Conservation (phyloP, 768 basidiomycete species). For the Crassisporium funariophilum region DNA sequence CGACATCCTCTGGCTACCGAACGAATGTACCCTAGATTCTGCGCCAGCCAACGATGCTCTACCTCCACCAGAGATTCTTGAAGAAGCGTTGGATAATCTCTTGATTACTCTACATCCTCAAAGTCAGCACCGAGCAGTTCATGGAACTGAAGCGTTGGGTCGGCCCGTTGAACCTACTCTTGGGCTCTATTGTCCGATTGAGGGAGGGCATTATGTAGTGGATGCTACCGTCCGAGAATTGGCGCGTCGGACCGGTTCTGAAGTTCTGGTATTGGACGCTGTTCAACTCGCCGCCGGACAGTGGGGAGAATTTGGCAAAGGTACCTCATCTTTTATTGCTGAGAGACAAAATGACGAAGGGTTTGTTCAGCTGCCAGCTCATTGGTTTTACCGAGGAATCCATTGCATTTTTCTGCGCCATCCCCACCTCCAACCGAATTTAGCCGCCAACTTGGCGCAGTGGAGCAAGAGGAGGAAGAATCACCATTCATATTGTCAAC, state of each 20-base stretch:
- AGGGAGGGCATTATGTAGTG: constrained; percentile 81
- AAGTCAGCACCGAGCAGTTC: constrained; percentile 73
- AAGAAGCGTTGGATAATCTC: constrained; percentile 75
- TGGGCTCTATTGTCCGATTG: constrained; percentile 85
- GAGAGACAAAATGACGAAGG: background rate
- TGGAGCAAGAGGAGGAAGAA: constrained; percentile 40
- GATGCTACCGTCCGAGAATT: constrained; percentile 79
- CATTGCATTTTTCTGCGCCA: constrained; percentile 63
- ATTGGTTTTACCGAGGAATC: constrained; percentile 71
- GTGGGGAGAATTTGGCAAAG: constrained; percentile 83
- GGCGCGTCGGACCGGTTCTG: constrained; percentile 71
- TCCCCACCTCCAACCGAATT: constrained; percentile 21
- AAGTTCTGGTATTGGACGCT: constrained; percentile 83
- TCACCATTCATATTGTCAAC: constrained; percentile 30
- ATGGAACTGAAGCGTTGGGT: constrained; percentile 46
- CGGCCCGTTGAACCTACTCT: constrained; percentile 76
- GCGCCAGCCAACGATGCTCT: constrained; percentile 38
- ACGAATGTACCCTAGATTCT: constrained; percentile 34
- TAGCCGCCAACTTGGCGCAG: constrained; percentile 19
- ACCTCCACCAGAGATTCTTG: constrained; percentile 75
- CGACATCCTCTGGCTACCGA: constrained; percentile 70
- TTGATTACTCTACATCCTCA: constrained; percentile 80
- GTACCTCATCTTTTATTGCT: constrained; percentile 34
- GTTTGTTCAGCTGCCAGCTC: constrained; percentile 59
- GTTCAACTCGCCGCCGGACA: constrained; percentile 88